These are phyloP conservation scores for Paraphaeosphaeria minitans DNA, from an alignment of 2,329 filamentous ascomycete genomes.

Conservation along the genomic window DNA sequence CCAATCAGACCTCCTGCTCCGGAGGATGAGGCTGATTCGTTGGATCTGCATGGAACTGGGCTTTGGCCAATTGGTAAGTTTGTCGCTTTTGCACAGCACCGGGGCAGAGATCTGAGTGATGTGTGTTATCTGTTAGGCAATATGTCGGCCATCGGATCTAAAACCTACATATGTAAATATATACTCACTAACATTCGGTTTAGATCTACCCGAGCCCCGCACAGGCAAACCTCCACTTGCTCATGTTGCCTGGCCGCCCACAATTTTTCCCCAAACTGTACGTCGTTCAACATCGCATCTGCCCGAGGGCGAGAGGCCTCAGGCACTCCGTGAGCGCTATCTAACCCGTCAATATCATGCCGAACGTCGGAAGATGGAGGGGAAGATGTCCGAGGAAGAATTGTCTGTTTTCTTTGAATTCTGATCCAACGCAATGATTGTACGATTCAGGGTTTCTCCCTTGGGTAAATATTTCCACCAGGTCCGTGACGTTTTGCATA, in stretches of 20 bases:
- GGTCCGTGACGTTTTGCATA: neutral
- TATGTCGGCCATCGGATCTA: no score
- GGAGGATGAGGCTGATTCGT: neutral
- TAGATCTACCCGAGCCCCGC: neutral
- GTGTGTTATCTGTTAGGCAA: no score
- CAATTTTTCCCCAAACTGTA: neutral
- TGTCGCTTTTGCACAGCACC: neutral
- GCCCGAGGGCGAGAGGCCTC: neutral
- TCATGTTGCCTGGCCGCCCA: neutral
- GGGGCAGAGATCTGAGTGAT: neutral
- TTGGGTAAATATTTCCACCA: neutral
- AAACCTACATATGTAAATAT: no score
- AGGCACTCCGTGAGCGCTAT: neutral
- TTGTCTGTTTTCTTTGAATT: neutral
- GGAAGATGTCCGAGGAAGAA: neutral
- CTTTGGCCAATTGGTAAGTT: neutral
- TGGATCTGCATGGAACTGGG: neutral
- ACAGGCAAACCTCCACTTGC: neutral
- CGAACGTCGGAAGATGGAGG: neutral
- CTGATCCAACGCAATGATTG: neutral
- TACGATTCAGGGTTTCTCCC: neutral
- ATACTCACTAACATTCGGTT: neutral
- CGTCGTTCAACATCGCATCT: neutral
- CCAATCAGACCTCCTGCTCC: neutral
- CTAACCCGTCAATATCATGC: neutral